Conservation (phyloP, 176 grass and related monocot genomes). For the Juncus inflexus region DNA sequence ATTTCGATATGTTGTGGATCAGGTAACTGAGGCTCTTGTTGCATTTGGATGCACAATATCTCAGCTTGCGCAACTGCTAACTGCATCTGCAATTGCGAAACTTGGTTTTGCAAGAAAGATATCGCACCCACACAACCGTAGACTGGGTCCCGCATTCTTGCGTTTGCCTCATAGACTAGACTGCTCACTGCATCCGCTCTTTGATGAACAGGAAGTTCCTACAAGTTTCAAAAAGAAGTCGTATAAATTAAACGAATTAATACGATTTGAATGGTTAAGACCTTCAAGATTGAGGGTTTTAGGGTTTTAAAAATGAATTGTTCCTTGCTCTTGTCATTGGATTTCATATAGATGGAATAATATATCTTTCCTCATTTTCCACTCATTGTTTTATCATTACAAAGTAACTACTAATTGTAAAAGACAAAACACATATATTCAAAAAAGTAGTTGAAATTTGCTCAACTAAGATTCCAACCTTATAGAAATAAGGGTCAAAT, state of each 20-base stretch:
- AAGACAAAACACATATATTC: too few species aligned
- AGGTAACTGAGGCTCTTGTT: conserved; percentile 32
- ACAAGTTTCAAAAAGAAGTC: background rate
- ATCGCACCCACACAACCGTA: conserved; percentile 92
- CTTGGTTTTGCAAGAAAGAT: conserved; percentile 85
- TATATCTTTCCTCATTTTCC: too few species aligned
- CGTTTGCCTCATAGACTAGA: conserved; percentile 91
- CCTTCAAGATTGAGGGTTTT: background rate
- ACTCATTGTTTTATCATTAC: too few species aligned
- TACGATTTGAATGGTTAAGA: too few species aligned
- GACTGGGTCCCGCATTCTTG: conserved; percentile 73
- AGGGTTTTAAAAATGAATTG: background rate
- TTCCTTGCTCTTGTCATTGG: too few species aligned
- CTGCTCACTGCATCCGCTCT: conserved; percentile 87
- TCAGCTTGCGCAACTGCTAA: conserved; percentile 82
- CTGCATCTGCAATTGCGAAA: conserved; percentile 96
- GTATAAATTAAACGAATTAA: too few species aligned
- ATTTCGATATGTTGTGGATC: conserved; percentile 12
- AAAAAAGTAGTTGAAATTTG: too few species aligned
- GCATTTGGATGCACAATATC: conserved; percentile 95
- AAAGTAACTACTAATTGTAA: too few species aligned
- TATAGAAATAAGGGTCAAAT: background rate
- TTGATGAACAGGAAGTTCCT: conserved; percentile 78
- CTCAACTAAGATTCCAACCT: background rate
- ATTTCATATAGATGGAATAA: too few species aligned